phyloP scores from a whole-genome alignment of 805 yeast species.

The Kazachstania martiniae region DNA sequence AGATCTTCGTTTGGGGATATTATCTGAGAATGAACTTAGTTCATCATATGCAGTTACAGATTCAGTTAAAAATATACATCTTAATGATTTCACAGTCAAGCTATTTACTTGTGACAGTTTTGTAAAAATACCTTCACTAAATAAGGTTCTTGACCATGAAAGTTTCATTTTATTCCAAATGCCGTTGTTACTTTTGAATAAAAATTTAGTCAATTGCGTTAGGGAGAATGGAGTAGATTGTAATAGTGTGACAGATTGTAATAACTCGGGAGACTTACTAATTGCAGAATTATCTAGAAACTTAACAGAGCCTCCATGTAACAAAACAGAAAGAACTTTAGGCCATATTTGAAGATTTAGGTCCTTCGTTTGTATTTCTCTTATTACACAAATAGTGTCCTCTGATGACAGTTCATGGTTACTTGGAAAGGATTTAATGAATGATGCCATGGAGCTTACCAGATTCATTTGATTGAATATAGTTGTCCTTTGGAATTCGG shows the following conservation, averaged over 20 bases:
- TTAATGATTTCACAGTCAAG: slow-evolving; percentile 18
- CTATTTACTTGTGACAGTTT: slow-evolving; percentile 20
- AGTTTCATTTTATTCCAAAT: slow-evolving; percentile 17
- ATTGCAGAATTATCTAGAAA: slow-evolving; percentile 1
- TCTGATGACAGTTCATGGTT: slow-evolving; percentile 28
- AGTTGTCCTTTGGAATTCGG: slow-evolving; percentile 17
- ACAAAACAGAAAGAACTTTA: slow-evolving; percentile 25
- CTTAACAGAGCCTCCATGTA: slow-evolving; percentile 26
- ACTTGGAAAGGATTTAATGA: slow-evolving; percentile 29
- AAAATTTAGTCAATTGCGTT: neutral
- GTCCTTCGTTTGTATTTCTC: slow-evolving; percentile 6
- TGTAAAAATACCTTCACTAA: slow-evolving; percentile 42
- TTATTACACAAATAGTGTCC: slow-evolving; percentile 25
- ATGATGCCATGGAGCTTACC: slow-evolving; percentile 43
- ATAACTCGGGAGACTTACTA: too few species aligned
- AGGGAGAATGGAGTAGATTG: neutral
- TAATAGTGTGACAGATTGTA: neutral
- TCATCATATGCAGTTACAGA: slow-evolving; percentile 11
- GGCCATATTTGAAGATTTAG: slow-evolving; percentile 35
- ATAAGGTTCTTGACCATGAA: slow-evolving; percentile 32
- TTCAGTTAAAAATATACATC: slow-evolving; percentile 35
- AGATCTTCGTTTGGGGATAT: slow-evolving; percentile 7
- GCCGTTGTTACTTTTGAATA: neutral
- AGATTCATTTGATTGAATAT: slow-evolving; percentile 42
- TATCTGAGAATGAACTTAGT: slow-evolving; percentile 10